These are phyloP conservation scores for Macrolepiota dolichaula DNA, from an alignment of 768 basidiomycete genomes.

Conservation along the genomic window DNA sequence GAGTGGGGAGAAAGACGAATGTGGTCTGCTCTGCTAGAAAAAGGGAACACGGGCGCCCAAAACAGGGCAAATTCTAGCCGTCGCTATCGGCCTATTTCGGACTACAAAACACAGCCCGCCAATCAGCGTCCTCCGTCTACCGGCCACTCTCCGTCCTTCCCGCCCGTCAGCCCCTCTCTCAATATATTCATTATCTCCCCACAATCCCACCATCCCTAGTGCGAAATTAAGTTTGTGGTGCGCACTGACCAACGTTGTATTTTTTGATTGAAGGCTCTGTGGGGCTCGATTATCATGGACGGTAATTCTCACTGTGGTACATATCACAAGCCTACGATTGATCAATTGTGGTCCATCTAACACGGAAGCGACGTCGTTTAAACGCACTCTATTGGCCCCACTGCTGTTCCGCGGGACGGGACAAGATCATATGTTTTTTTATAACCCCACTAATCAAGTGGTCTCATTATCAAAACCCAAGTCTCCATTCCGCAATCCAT, in stretches of 20 bases:
- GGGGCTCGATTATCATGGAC: not conserved
- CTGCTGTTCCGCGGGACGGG: not conserved
- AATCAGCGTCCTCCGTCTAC: conserved; percentile 10
- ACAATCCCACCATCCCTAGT: not conserved
- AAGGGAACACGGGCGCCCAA: conserved; percentile 16
- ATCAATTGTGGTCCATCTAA: not conserved
- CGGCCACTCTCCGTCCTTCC: conserved; percentile 2
- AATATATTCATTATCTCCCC: not conserved
- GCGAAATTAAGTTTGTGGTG: not conserved
- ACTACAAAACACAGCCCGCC: conserved; percentile 21
- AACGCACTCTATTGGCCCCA: not conserved
- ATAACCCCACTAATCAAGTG: not conserved
- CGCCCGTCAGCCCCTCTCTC: not conserved
- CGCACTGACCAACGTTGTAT: not conserved
- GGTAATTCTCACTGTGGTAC: not conserved
- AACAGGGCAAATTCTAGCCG: conserved; percentile 17
- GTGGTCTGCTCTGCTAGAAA: not conserved
- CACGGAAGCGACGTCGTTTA: not conserved
- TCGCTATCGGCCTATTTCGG: conserved; percentile 31
- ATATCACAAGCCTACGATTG: not conserved
- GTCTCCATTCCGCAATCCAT: not conserved
- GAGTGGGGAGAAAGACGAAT: conserved; percentile 15
- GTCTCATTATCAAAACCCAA: not conserved
- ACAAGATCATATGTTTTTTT: not conserved
- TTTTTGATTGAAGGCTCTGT: not conserved